Base-by-base conservation (phyloP, 2,329 filamentous ascomycete species). In the Scytalidium sp. region DNA sequence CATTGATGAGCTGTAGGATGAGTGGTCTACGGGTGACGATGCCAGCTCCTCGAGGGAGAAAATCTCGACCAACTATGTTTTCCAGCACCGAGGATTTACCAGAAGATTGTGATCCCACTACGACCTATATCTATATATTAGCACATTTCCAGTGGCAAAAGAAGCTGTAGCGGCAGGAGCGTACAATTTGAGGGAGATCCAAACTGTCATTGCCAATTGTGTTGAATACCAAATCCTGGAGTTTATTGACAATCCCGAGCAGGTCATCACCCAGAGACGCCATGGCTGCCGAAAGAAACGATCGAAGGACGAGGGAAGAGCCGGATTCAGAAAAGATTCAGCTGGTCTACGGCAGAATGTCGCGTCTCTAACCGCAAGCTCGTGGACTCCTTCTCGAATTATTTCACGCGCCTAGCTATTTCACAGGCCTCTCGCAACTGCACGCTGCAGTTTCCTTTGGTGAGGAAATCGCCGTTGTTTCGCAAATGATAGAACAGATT, bases 151-250 rank as follows among this genome's bases (percentile, higher is more conserved):
- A 4, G 32, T 36, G 32, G 32, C 5, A 8, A 29, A 36, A 15
- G 4, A 15, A 36, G 15, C 36, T 43, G 49, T 64, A 49, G 62
- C 40, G 46, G 42, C 32, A 40, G n/a, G 49, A 52, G 75, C 84
- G 67, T 85, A 97, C 94, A 80, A 99, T 99, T 75, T 99, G 94
- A 51, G 94, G 94, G 50, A 99, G 78, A 73, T 99, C 94, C 54
- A 99, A 81, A 47, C 93, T 97, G 72, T 99, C 94, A 76, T 92
- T 97, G 72, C 94, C 94, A 71, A 99, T 99, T 60, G 94, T 99
- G 75, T 99, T 99, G 79, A 99, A 99, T 66, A 99, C 94, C 66
- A 99, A 75, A 72, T 97, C 94, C 73, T 99, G 94, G 65, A 99
- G 80, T 79, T 96, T 96, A 79, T 99, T 99, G 75, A 99, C 94